phyloP scores from a whole-genome alignment of 2,329 filamentous ascomycete species.

The Alternaria incomplexa region DNA sequence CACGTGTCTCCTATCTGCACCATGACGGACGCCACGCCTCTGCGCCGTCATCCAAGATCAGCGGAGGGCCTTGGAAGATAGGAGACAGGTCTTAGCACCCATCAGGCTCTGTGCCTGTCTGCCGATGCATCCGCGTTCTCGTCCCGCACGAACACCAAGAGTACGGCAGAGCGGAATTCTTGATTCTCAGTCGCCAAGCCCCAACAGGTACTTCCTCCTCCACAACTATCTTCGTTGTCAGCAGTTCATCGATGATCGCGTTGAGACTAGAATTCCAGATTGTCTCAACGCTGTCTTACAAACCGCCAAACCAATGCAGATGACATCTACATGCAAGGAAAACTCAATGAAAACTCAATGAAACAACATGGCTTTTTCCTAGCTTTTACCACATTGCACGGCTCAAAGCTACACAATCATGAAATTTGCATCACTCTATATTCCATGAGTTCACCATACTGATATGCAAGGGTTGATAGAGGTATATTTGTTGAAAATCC shows the following conservation, averaged over 20 bases:
- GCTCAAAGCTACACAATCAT: neutral
- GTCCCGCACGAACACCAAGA: conserved; percentile 6
- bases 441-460: neutral
- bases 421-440: neutral
- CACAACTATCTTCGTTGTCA: neutral
- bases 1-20: neutral
- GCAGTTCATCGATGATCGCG: neutral
- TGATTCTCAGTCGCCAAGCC: conserved; percentile 1
- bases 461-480: neutral
- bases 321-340: neutral
- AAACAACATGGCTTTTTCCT: neutral
- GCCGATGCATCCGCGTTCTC: conserved; percentile 1
- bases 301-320: neutral
- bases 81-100: neutral
- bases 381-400: neutral
- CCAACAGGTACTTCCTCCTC: neutral
- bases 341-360: neutral
- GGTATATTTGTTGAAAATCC: neutral
- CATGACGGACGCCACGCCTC: conserved; percentile 1
- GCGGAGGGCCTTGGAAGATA: neutral
- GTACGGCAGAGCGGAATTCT: conserved; percentile 1
- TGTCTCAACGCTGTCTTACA: neutral
- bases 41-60: conserved; percentile 1
- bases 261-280: neutral
- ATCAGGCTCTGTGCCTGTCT: neutral